Evolutionary conservation across 2,329 filamentous ascomycete species (phyloP).

Genomic region (Ascochyta koolunga): DNA sequence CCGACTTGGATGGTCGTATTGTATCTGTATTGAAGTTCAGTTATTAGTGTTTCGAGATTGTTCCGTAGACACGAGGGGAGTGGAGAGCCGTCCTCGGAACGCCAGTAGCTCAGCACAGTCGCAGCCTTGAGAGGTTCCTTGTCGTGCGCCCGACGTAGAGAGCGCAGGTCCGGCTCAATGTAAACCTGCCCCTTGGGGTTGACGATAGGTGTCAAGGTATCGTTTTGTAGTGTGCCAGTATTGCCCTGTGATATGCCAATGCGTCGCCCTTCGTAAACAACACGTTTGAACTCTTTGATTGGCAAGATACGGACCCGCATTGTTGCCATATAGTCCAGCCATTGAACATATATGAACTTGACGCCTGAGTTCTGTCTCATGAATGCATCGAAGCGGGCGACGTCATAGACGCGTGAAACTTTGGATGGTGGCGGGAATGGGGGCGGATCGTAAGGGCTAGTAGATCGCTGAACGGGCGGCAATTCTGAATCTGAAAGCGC

Average conservation of each 20-base stretch:
- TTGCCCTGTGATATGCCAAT: slow-evolving; percentile 69
- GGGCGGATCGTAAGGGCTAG: slow-evolving; percentile 23
- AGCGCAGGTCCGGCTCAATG: slow-evolving; percentile 69
- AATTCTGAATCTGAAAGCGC: slow-evolving; percentile 1
- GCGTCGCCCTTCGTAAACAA: slow-evolving; percentile 43
- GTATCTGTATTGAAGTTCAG: slow-evolving; percentile 57
- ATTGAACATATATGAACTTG: slow-evolving; percentile 75
- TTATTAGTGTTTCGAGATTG: slow-evolving; percentile 55
- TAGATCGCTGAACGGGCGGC: slow-evolving; percentile 10
- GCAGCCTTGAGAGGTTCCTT: slow-evolving; percentile 59
- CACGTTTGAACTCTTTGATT: slow-evolving; percentile 52
- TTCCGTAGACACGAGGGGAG: slow-evolving; percentile 66
- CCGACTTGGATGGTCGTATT: slow-evolving; percentile 69
- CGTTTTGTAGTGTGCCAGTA: slow-evolving; percentile 72
- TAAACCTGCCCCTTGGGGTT: slow-evolving; percentile 69
- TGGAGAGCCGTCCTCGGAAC: slow-evolving; percentile 59
- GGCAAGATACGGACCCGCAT: slow-evolving; percentile 72
- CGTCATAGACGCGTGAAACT: slow-evolving; percentile 42
- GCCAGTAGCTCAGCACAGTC: slow-evolving; percentile 71
- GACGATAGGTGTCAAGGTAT: slow-evolving; percentile 61
- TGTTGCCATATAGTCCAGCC: slow-evolving; percentile 78
- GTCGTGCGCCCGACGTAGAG: slow-evolving; percentile 61
- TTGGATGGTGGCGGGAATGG: slow-evolving; percentile 39
- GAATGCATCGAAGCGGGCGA: slow-evolving; percentile 55
- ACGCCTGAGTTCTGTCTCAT: slow-evolving; percentile 57